Base-by-base conservation (phyloP, 139 green algal species). In the Chlorella sp. region DNA sequence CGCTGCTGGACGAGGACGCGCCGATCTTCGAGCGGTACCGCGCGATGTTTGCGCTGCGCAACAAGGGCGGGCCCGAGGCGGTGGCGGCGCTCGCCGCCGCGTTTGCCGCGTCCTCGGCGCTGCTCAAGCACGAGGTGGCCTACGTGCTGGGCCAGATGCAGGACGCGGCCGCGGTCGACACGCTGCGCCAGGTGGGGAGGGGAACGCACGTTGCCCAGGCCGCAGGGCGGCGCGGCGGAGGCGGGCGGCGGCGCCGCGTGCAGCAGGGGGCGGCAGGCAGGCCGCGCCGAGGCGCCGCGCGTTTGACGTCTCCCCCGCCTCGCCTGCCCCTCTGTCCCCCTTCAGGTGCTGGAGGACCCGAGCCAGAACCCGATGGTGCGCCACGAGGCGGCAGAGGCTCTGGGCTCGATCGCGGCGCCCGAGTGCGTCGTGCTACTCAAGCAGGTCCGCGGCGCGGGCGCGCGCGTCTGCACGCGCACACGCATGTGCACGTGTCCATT, bases 121-220 rank as follows among this genome's bases (percentile, higher is more conserved):
- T 98, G 76, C 87, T 98, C 21, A 98, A 97, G 83, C 94, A 98
- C 74, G 94, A 98, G 83, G 88, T 96, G 40, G 96, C 96, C 1
- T 99, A 98, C 67, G 95, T 99, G 67, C 88, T 99, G 67, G 96
- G 96, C 0, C 96, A 99, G 86, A 94, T 99, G 92, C 93, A 96
- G 77, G 86, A 97, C 79, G 73, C 77, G 2, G 9, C 68, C 7
- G 83, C 91, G 8, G 81, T 90, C 15, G 58, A 73, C 19, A 62
- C 76, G 38, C 83, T 97, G 40, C n/a, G n/a, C n/a, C n/a, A n/a
- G n/a, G n/a, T n/a, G n/a, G n/a, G n/a, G n/a, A n/a, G n/a, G n/a
- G n/a, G n/a, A n/a, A n/a, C n/a, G n/a, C n/a, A n/a, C n/a, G n/a
- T n/a, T n/a, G n/a, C n/a, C n/a, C n/a, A n/a, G n/a, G n/a, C n/a